Base-by-base conservation (phyloP, 2,329 filamentous ascomycete species). In the Polychaeton citri region DNA sequence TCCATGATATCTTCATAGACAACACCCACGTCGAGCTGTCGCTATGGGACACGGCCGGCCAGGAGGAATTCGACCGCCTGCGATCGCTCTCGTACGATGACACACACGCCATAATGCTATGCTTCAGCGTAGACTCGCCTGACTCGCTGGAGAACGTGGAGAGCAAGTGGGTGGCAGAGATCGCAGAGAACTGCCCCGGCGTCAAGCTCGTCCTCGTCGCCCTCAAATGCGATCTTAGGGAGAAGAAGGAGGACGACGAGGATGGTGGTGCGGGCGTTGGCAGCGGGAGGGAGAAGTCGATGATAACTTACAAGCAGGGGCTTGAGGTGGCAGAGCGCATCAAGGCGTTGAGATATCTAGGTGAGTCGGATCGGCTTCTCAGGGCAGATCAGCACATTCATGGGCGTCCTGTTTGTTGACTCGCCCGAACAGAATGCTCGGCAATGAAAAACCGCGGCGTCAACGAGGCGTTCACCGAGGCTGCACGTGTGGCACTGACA, bases 1-100 rank as follows among this genome's bases (percentile, higher is more conserved):
- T 98, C 44, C 88, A 98, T 60, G 88, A 98, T 60, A 95, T 98
- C 60, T 98, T 94, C 61, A 90, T 98, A 58, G 90, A 98, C 59
- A 87, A 81, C 56, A 83, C 87, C 35, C 88, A 96, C 63, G 93
- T 98, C 59, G 90, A 98, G 62, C 72, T 98, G 38, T 95, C 88
- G 40, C 72, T 98, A 40, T 98, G 90, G 90, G 90, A 98, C 61
- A 98, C 90, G 0, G 90, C 90, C 26, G 90, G 90, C 18, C 90
- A 98, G 64, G 90, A 98, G 68, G 90, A 98, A 73, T 98, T 96
- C 65, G 90, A 98, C 64, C 79, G 90, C 36, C 66, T 98, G 61
- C 82, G 90, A 54, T 93, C 86, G 45, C 75, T 98, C 37, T 95
- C 87, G 34, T 98, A 98, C 62, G 90, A 87, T 70, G 90, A 98